Conservation (phyloP, 2,329 filamentous ascomycete genomes). For the Fusarium oligoseptatum region DNA sequence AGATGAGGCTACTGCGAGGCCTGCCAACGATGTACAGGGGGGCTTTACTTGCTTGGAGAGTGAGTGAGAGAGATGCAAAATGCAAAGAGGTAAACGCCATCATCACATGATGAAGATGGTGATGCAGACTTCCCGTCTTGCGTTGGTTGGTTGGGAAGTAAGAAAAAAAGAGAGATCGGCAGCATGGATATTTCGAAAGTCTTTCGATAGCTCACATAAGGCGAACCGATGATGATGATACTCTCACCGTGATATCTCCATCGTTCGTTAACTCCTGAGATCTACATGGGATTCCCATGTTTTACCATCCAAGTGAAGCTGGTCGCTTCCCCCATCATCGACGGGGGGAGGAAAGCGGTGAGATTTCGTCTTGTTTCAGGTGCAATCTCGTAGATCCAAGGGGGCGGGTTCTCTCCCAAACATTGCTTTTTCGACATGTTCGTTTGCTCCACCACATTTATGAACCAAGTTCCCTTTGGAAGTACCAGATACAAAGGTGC, state of each 20-base stretch:
- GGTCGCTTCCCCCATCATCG: background rate
- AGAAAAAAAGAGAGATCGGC: constrained; percentile 16
- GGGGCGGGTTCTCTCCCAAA: background rate
- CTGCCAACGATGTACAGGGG: background rate
- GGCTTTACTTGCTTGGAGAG: background rate
- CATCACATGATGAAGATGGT: constrained; percentile 7
- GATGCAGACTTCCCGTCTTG: constrained; percentile 11
- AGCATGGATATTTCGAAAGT: constrained; percentile 22
- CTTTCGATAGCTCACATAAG: constrained; percentile 15
- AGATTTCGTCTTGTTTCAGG: constrained; percentile 20
- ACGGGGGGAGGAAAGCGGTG: constrained; percentile 8
- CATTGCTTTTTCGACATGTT: background rate
- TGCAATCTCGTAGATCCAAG: constrained; percentile 22
- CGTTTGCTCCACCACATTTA: background rate
- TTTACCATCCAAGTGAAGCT: background rate
- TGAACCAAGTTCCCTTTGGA: background rate
- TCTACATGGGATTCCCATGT: constrained; percentile 9
- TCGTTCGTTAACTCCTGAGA: background rate
- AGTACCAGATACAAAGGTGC: background rate
- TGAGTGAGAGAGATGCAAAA: background rate
- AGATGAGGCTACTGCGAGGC: constrained; percentile 19
- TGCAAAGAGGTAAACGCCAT: background rate
- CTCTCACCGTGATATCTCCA: background rate
- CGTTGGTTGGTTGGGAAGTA: constrained; percentile 3
- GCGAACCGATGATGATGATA: background rate